These are phyloP conservation scores for Tetrahymena thermophila DNA, from an alignment of 73 alveolate genomes.

Conservation along the genomic window DNA sequence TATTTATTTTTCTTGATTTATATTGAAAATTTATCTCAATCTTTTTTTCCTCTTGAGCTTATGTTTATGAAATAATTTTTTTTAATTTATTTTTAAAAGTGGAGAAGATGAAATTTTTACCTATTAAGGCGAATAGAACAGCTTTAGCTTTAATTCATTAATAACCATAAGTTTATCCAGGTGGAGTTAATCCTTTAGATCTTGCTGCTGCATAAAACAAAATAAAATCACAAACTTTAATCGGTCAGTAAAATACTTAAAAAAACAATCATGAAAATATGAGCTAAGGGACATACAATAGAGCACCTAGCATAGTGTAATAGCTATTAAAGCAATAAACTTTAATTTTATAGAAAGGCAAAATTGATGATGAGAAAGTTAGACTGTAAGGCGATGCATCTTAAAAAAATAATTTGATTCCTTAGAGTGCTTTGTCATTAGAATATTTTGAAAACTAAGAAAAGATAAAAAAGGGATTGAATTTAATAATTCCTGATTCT, in stretches of 20 bases:
- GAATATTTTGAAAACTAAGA: neutral
- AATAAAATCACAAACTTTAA: neutral
- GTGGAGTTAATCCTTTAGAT: neutral
- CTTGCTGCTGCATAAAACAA: neutral
- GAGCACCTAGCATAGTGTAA: neutral
- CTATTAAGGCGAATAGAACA: neutral
- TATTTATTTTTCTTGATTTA: too few species aligned
- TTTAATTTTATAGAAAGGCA: neutral
- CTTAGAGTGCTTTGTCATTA: neutral
- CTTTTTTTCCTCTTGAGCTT: too few species aligned
- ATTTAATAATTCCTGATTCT: neutral
- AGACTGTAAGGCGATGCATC: neutral
- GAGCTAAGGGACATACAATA: neutral
- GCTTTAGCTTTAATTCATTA: neutral
- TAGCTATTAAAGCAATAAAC: neutral
- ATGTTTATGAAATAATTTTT: neutral
- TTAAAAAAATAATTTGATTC: neutral
- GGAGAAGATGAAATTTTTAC: neutral
- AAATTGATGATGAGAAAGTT: neutral
- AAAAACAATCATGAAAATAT: neutral
- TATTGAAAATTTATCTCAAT: too few species aligned
- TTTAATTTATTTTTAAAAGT: neutral
- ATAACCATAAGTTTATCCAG: neutral
- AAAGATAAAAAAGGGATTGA: neutral
- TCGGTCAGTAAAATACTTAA: neutral